These are phyloP conservation scores for Heterobasidion annosum DNA, from an alignment of 1,284 basidiomycete species.

Conservation along the genomic window DNA sequence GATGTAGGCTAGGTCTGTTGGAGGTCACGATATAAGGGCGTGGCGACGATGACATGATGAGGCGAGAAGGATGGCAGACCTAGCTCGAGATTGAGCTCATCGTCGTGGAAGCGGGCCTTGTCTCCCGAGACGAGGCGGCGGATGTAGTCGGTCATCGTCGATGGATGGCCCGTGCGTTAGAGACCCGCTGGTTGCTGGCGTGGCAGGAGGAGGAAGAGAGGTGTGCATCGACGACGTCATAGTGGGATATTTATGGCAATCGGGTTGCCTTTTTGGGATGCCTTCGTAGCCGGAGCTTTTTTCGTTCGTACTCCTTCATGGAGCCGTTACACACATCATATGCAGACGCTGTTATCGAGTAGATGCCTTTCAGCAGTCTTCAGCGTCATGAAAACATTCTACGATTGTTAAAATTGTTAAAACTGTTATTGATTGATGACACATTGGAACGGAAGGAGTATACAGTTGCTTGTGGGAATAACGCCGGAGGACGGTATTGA, in stretches of 20 bases:
- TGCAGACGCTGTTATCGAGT: no score
- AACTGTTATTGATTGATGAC: background rate
- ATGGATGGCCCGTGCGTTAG: background rate
- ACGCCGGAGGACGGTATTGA: background rate
- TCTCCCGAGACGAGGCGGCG: constrained; percentile 64
- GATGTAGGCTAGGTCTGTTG: constrained; percentile 73
- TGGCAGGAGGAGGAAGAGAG: background rate
- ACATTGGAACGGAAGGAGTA: background rate
- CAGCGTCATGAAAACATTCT: no score
- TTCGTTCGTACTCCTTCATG: no score
- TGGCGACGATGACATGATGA: background rate
- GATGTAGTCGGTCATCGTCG: constrained; percentile 47
- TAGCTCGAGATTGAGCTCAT: constrained; percentile 60
- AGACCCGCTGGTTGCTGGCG: background rate
- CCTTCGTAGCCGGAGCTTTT: no score
- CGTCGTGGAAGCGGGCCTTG: constrained; percentile 75
- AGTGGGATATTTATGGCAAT: no score
- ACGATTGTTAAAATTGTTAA: no score
- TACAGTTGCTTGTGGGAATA: background rate
- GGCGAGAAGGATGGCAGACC: constrained; percentile 23
- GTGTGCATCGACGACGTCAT: background rate
- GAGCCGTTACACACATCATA: no score
- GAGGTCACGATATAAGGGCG: background rate
- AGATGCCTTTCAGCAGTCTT: no score
- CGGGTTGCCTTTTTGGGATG: no score